Evolutionary conservation across 257 asterid species (phyloP).

Genomic region (Asclepias syriaca): DNA sequence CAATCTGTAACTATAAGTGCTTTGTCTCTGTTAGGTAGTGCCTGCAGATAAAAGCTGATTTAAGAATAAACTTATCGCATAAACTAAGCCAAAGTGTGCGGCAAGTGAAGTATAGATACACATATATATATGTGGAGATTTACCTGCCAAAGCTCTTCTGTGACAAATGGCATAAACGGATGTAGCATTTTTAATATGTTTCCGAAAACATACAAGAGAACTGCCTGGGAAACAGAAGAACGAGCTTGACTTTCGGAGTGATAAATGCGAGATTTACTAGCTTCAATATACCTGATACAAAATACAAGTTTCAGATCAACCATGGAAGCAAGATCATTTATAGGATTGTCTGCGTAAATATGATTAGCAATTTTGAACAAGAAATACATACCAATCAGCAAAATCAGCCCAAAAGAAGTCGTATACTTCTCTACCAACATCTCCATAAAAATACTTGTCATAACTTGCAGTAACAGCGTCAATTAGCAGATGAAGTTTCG

Average conservation of each 20-base stretch:
- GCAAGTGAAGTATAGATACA: too few species aligned
- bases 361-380: neutral
- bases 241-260: conserved; percentile 52
- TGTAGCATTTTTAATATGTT: conserved; percentile 78
- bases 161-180: conserved; percentile 98
- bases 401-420: conserved; percentile 97
- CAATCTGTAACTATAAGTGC: conserved; percentile 86
- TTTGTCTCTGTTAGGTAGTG: conserved; percentile 65
- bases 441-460: conserved; percentile 86
- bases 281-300: conserved; percentile 83
- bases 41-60: conserved; percentile 34
- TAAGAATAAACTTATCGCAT: neutral
- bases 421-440: conserved; percentile 83
- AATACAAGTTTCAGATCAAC: conserved; percentile 17
- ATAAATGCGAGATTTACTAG: conserved; percentile 88
- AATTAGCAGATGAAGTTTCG: conserved; percentile 80
- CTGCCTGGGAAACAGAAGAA: conserved; percentile 67
- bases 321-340: conserved; percentile 2
- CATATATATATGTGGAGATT: neutral
- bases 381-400: conserved; percentile 79
- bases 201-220: conserved; percentile 72
- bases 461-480: conserved; percentile 78
- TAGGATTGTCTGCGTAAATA: conserved; percentile 2
- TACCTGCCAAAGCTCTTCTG: conserved; percentile 99
- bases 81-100: neutral